Conservation (phyloP, 2,329 filamentous ascomycete species). For the Talaromyces funiculosus region DNA sequence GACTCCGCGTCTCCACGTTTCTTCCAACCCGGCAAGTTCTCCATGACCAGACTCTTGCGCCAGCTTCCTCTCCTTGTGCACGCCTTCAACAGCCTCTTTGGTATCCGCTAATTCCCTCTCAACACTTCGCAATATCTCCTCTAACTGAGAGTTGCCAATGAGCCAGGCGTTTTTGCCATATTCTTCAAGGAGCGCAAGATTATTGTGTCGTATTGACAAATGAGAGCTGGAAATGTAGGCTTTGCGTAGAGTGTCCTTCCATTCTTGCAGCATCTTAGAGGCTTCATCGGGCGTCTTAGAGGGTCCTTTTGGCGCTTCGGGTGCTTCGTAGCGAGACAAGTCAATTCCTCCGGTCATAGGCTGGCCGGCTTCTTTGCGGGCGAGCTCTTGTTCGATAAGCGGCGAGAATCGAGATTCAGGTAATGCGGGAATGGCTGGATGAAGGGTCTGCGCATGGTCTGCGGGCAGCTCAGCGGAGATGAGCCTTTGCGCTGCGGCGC, state of each 20-base stretch:
- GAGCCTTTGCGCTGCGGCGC: constrained; percentile 62
- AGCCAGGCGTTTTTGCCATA: constrained; percentile 91
- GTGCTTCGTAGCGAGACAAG: constrained; percentile 74
- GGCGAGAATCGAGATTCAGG: constrained; percentile 56
- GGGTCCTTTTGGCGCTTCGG: constrained; percentile 51
- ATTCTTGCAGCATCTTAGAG: constrained; percentile 37
- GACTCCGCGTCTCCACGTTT: constrained; percentile 73
- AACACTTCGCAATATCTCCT: constrained; percentile 61
- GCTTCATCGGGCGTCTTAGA: constrained; percentile 25
- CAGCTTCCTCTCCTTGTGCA: constrained; percentile 64
- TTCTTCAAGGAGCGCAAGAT: constrained; percentile 68
- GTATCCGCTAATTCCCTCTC: constrained; percentile 69
- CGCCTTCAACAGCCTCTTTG: constrained; percentile 64
- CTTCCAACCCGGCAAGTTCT: constrained; percentile 69
- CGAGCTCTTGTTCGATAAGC: constrained; percentile 62
- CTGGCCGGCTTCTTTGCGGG: constrained; percentile 57
- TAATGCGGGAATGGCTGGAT: constrained; percentile 55
- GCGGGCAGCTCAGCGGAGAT: constrained; percentile 60
- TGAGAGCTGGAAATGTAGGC: constrained; percentile 57
- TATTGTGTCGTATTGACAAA: constrained; percentile 50
- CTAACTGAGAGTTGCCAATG: constrained; percentile 72
- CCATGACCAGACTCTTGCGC: constrained; percentile 65
- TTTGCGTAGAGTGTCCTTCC: constrained; percentile 48
- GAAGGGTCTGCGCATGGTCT: constrained; percentile 45
- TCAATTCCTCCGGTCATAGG: constrained; percentile 63